Evolutionary conservation across 192 early-diverging fungal species (phyloP).

Genomic region (Cladochytrium replicatum): DNA sequence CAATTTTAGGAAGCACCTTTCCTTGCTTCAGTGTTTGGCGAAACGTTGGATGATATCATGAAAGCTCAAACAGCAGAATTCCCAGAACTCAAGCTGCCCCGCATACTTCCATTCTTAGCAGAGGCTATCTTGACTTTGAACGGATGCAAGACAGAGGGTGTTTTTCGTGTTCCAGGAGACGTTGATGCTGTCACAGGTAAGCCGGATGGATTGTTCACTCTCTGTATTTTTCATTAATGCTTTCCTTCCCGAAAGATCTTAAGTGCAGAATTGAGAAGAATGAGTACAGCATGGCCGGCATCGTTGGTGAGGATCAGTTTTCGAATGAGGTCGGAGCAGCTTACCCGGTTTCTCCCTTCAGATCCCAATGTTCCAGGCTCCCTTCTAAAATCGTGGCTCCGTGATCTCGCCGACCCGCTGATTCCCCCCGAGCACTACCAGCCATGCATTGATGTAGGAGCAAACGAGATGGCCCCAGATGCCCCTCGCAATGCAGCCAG

Average conservation of each 20-base stretch:
- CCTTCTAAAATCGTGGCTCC: constrained; percentile 85
- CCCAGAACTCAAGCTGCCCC: constrained; percentile 55
- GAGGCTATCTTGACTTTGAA: constrained; percentile 62
- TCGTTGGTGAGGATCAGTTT: constrained; percentile 39
- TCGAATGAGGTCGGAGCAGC: too few species aligned
- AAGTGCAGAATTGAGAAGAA: constrained; percentile 76
- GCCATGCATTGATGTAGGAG: constrained; percentile 58
- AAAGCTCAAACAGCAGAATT: constrained; percentile 21
- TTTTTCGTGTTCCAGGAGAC: constrained; percentile 94
- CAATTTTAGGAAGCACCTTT: constrained; percentile 62
- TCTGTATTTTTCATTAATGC: background rate
- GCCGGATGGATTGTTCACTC: background rate
- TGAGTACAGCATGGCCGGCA: constrained; percentile 55
- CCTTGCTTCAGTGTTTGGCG: constrained; percentile 80
- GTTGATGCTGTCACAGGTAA: constrained; percentile 69
- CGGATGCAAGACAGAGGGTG: constrained; percentile 78
- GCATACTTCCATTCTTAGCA: constrained; percentile 71
- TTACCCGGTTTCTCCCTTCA: background rate
- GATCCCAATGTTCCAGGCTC: constrained; percentile 89
- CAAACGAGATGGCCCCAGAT: constrained; percentile 36
- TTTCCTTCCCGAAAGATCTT: constrained; percentile 29
- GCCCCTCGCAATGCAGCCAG: constrained; percentile 26
- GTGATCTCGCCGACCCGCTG: constrained; percentile 85
- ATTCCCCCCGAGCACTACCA: constrained; percentile 74
- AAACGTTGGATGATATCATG: constrained; percentile 81